Evolutionary conservation across 106 monocot species (phyloP).

Genomic region (Dioscorea alata): DNA sequence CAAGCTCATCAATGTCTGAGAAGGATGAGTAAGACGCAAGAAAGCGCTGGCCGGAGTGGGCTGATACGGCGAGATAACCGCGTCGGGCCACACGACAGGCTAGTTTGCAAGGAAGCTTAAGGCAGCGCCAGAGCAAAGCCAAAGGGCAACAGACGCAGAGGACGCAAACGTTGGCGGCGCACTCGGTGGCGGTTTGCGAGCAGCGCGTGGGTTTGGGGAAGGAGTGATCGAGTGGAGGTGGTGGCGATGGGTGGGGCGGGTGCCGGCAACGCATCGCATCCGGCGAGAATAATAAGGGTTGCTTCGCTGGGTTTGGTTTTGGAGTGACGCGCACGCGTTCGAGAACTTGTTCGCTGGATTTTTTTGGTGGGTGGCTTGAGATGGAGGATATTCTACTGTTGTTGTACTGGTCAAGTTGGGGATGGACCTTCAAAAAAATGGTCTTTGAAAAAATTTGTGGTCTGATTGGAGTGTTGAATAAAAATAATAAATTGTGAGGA

Average conservation of each 20-base stretch:
- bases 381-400: too few relatives aligned
- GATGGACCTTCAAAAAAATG: too few relatives aligned
- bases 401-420: too few relatives aligned
- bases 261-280: neutral
- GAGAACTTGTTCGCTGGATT: too few relatives aligned
- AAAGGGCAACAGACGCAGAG: conserved; percentile 8
- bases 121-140: conserved; percentile 4
- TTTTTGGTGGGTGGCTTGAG: too few relatives aligned
- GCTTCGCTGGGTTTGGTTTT: too few relatives aligned
- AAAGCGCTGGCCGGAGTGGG: neutral
- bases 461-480: too few relatives aligned
- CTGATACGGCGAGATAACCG: neutral
- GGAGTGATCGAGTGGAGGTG: neutral
- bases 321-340: too few relatives aligned
- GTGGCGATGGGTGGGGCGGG: neutral
- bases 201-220: neutral
- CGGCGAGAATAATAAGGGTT: too few relatives aligned
- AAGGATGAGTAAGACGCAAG: neutral
- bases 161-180: neutral
- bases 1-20: neutral
- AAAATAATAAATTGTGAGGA: too few relatives aligned
- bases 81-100: conserved; percentile 2
- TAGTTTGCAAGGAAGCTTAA: neutral
- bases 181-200: neutral
- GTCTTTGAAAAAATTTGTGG: too few relatives aligned